These are phyloP conservation scores for Lachancea kluyveri DNA, from an alignment of 805 yeast genomes.

Conservation along the genomic window DNA sequence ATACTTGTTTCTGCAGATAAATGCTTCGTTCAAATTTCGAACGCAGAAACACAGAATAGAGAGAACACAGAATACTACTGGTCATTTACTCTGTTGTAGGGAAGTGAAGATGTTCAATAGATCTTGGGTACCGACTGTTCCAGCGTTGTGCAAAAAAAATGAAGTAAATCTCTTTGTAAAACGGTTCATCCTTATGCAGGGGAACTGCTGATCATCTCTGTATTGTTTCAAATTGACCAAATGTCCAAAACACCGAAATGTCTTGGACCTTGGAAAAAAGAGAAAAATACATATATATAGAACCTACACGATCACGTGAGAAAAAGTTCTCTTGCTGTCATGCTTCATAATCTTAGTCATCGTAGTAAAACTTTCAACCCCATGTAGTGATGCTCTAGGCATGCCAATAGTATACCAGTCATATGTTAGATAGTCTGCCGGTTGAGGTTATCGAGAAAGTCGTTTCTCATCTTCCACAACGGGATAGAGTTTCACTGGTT, in stretches of 20 bases:
- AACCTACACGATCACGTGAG: background rate
- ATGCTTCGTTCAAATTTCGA: too few relatives aligned
- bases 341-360: too few relatives aligned
- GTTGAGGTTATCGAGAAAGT: conserved; percentile 17
- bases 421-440: conserved; percentile 24
- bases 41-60: too few relatives aligned
- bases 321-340: too few relatives aligned
- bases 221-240: conserved; percentile 99
- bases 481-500: conserved; percentile 22
- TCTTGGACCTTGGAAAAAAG: conserved; percentile 1
- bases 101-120: too few relatives aligned
- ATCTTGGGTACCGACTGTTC: too few relatives aligned
- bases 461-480: conserved; percentile 15
- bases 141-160: conserved; percentile 72
- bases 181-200: conserved; percentile 99
- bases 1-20: too few relatives aligned
- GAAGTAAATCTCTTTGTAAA: conserved; percentile 98
- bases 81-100: too few relatives aligned
- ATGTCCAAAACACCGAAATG: conserved; percentile 61
- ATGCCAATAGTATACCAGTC: too few relatives aligned
- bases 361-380: too few relatives aligned
- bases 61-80: too few relatives aligned
- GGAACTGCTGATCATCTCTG: conserved; percentile 99
- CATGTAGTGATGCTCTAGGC: too few relatives aligned
- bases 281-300: conserved; percentile 1